Base-by-base conservation (phyloP, 805 yeast genomes). In the Saccharomycopsis babjevae region DNA sequence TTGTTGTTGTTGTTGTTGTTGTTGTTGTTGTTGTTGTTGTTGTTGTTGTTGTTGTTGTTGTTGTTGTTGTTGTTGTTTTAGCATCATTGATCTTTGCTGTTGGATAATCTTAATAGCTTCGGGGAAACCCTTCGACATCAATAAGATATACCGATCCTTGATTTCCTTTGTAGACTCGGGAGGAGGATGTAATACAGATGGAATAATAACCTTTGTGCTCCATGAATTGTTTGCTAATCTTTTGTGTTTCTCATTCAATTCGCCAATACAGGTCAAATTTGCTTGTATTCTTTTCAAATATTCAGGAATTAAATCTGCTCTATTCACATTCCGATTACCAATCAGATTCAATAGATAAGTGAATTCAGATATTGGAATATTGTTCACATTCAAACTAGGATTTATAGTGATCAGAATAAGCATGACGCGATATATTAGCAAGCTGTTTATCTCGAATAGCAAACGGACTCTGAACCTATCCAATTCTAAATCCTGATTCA, bases 221-320 rank as follows among this genome's bases (percentile, higher is more conserved):
- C 56, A 25, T 15, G 50, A 15, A n/a, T n/a, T 16, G 18, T 39
- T 36, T 1, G 57, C 57, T 22, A 25, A 20, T 6, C 34, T 57
- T 40, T 58, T 57, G 18, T 62, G 59, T 40, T 58, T 57, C 32
- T 63, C 65, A 38, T 63, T 61, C 28, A 63, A 39, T 28, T 58
- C 64, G n/a, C 61, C 65, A 16, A 63, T 58, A 28, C 64, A 63
- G 3, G 65, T 59, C 34, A 63, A 54, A 52, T 63, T 63, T 28
- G 50, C 62, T 42, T 63, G 62, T 3, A 63, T 64, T 22, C 65
- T 30, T 43, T 34, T 54, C 50, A 61, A 57, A 58, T 61, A 63
- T 20, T 63, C 59, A 20, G 52, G 56, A n/a, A 61, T 39, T 6
- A 59, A 15, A 39, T 61, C 62, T 3, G 32, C 43, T 38, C 57